Evolutionary conservation across 1,139 yeast species (phyloP), one percentile per base, ranked within the genome.

Genomic region (Magnusiomyces clavatus): DNA sequence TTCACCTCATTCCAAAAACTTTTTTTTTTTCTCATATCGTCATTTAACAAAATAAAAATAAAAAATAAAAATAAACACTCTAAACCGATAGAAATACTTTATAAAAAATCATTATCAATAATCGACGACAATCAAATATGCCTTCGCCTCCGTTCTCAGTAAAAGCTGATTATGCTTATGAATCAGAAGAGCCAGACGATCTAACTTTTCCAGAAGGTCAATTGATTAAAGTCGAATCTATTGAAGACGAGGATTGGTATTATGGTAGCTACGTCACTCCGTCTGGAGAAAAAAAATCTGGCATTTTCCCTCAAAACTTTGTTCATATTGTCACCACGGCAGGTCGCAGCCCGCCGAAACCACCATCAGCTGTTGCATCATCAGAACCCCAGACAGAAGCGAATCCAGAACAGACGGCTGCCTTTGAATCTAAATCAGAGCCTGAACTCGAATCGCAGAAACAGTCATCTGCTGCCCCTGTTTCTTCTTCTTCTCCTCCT

Each of bases 181-280:
- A 75, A 55, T 85, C 95, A 6, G 95, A 84, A 43, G 85, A 77
- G 60, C 89, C 83, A 36, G 97, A 89, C 64, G 98, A 92, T 67
- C 76, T 92, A 65, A 73, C 77, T 40, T 89, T 92, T 60, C 67
- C 68, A 1, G 78, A 73, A 5, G 92, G 86, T 17, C 88, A 85
- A 64, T 59, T 77, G 45, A 83, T 92, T 56, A 77, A 81, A 6
- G 96, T 92, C 19, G 80, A 82, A 2, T 80, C 78, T 34, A 74
- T 86, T 54, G 96, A 88, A 61, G 97, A 89, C 64, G 95, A 80
- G 8, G 96, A 90, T 58, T 92, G 98, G 98, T 85, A 78, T 63
- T 73, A 78, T 43, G 98, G 98, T 1, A 71, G 75, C 13, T 83
- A 76, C 60, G 71, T 70, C 17, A 81, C 77, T 47, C 61, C 61